These are phyloP conservation scores for Phytophthora litchii DNA, from an alignment of 352 stramenopile species.

Conservation along the genomic window DNA sequence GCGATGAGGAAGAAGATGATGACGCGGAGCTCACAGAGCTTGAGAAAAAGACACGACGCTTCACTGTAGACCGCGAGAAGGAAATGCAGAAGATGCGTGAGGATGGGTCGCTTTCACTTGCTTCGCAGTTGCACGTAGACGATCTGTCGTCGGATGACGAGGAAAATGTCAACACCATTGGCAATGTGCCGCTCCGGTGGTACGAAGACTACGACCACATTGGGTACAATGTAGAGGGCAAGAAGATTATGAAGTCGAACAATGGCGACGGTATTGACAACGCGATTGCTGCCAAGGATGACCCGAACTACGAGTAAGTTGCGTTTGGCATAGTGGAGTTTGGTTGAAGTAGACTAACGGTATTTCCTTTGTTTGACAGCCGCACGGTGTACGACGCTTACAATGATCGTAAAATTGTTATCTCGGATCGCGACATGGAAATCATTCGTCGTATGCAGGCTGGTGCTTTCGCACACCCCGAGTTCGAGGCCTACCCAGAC, in stretches of 20 bases:
- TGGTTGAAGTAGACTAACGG: conserved; percentile 15
- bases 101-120: conserved; percentile 80
- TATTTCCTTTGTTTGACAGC: conserved; percentile 37
- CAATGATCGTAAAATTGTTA: conserved; percentile 97
- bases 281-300: conserved; percentile 84
- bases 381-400: conserved; percentile 98
- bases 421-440: conserved; percentile 97
- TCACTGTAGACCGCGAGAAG: conserved; percentile 73
- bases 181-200: conserved; percentile 98
- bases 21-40: conserved; percentile 74
- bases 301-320: conserved; percentile 93
- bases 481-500: conserved; percentile 93
- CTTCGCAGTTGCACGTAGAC: conserved; percentile 95
- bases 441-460: conserved; percentile 97
- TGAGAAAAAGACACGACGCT: conserved; percentile 83
- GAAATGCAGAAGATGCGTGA: conserved; percentile 86
- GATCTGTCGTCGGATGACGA: conserved; percentile 99
- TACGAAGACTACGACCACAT: conserved; percentile 99
- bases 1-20: conserved; percentile 70
- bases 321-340: not conserved
- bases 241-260: conserved; percentile 96
- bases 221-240: conserved; percentile 97
- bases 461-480: conserved; percentile 90
- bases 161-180: conserved; percentile 96
- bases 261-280: conserved; percentile 91